A percentile compares a stretch with the other conserved stretches of the same genome.
Conservation (phyloP, 1,139 yeast species). For the Pichia sp. region DNA sequence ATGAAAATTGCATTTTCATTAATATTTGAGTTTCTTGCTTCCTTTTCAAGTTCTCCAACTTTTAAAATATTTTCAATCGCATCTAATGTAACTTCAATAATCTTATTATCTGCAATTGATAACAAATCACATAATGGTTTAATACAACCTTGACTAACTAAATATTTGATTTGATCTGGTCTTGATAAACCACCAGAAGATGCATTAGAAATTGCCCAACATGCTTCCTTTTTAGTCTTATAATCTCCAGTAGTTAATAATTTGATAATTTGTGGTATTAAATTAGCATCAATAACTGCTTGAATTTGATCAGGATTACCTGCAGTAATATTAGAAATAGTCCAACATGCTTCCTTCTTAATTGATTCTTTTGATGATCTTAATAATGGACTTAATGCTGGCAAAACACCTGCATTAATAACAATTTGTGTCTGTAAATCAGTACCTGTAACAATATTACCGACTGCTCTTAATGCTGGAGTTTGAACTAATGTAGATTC, state of each 20-base stretch:
- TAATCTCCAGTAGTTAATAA: conserved; percentile 79
- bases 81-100: conserved; percentile 91
- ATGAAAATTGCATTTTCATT: conserved; percentile 87
- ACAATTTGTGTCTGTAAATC: conserved; percentile 94
- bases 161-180: conserved; percentile 90
- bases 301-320: conserved; percentile 95
- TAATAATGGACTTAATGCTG: conserved; percentile 75
- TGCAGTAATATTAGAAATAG: conserved; percentile 94
- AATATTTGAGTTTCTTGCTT: conserved; percentile 57
- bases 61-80: conserved; percentile 89
- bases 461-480: conserved; percentile 95
- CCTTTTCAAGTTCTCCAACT: conserved; percentile 91
- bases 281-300: conserved; percentile 90
- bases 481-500: conserved; percentile 86
- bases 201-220: conserved; percentile 99
- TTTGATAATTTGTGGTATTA: conserved; percentile 88
- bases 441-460: conserved; percentile 95
- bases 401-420: conserved; percentile 86
- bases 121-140: conserved; percentile 94
- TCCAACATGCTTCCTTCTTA: conserved; percentile 98
- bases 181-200: conserved; percentile 89
- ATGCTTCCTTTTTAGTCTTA: conserved; percentile 95
- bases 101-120: conserved; percentile 81
- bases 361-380: conserved; percentile 85
- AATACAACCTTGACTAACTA: conserved; percentile 93